Evolutionary conservation across 352 stramenopile genomes (phyloP).

Genomic region (Halophytophthora batemanensis): DNA sequence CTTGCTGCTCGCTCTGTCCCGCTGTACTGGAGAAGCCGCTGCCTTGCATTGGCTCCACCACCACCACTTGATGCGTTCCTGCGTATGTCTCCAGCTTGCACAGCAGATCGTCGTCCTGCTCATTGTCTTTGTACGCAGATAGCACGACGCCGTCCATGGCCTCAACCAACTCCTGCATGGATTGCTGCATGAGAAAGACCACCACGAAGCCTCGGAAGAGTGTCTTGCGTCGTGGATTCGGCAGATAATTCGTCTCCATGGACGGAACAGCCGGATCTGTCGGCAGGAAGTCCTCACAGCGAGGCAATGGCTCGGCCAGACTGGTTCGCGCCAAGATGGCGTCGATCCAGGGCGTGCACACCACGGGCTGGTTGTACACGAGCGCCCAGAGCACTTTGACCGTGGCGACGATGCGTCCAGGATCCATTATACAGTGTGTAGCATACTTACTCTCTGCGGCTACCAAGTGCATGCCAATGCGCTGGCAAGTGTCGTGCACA

Average conservation of each 20-base stretch:
- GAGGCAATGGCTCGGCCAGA: constrained; percentile 66
- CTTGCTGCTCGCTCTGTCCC: constrained; percentile 45
- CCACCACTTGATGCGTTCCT: constrained; percentile 44
- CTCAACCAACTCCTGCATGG: constrained; percentile 73
- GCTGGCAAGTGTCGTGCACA: constrained; percentile 75
- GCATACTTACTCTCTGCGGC: constrained; percentile 48
- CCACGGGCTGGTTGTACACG: constrained; percentile 81
- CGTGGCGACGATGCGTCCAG: constrained; percentile 74
- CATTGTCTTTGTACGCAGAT: constrained; percentile 46
- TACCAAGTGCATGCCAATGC: constrained; percentile 80
- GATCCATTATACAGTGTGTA: constrained; percentile 86
- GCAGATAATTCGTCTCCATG: constrained; percentile 64
- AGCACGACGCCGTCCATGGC: constrained; percentile 75
- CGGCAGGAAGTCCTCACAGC: constrained; percentile 74
- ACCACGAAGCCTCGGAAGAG: constrained; percentile 70
- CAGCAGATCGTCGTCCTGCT: constrained; percentile 59
- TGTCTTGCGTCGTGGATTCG: constrained; percentile 71
- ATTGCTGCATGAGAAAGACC: constrained; percentile 69
- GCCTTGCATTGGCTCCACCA: constrained; percentile 54
- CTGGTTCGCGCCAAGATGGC: constrained; percentile 72
- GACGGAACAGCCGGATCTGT: constrained; percentile 52
- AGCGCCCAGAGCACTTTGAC: constrained; percentile 86
- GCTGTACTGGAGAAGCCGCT: constrained; percentile 55
- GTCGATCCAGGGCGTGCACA: constrained; percentile 79
- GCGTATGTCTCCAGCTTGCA: constrained; percentile 51